Conservation (phyloP, 2,329 filamentous ascomycete genomes). For the Pezicula radicicola region DNA sequence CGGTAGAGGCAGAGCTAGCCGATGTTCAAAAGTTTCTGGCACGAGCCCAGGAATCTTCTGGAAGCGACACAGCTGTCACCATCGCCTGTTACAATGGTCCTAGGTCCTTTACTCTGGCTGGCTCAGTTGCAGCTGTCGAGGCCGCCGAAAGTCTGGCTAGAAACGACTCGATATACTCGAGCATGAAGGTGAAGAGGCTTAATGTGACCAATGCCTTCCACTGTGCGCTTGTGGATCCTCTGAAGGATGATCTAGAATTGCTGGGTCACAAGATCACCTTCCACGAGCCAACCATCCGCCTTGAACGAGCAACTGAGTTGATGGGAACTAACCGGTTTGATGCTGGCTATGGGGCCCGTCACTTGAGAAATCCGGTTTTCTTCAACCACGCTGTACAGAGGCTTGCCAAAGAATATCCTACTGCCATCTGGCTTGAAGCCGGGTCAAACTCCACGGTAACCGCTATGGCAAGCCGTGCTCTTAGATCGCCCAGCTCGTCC, state of each 20-base stretch:
- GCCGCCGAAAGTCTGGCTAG: constrained; percentile 6
- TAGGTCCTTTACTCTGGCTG: constrained; percentile 27
- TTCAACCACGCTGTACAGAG: constrained; percentile 21
- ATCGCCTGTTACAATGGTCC: constrained; percentile 32
- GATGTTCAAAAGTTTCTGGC: neutral
- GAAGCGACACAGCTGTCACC: neutral
- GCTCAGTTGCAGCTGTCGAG: constrained; percentile 22
- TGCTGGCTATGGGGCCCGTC: constrained; percentile 5
- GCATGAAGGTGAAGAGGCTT: constrained; percentile 10
- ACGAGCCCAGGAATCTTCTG: neutral
- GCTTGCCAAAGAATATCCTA: constrained; percentile 11
- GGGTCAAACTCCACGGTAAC: constrained; percentile 3
- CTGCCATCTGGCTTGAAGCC: constrained; percentile 26
- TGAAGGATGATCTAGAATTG: neutral
- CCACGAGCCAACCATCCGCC: constrained; percentile 1
- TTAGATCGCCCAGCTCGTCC: constrained; percentile 9
- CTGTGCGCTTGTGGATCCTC: constrained; percentile 5
- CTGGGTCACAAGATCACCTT: neutral
- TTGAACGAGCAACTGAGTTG: constrained; percentile 2
- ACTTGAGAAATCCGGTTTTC: constrained; percentile 26
- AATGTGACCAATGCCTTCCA: constrained; percentile 28
- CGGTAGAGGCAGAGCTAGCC: constrained; percentile 28
- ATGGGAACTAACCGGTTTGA: too few species aligned
- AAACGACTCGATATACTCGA: constrained; percentile 3
- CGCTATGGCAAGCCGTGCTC: neutral